Percentiles rank a stretch among this genome's conserved stretches.
These are phyloP conservation scores for Coemansia sp. DNA, from an alignment of 192 early-diverging fungal species.

Conservation along the genomic window DNA sequence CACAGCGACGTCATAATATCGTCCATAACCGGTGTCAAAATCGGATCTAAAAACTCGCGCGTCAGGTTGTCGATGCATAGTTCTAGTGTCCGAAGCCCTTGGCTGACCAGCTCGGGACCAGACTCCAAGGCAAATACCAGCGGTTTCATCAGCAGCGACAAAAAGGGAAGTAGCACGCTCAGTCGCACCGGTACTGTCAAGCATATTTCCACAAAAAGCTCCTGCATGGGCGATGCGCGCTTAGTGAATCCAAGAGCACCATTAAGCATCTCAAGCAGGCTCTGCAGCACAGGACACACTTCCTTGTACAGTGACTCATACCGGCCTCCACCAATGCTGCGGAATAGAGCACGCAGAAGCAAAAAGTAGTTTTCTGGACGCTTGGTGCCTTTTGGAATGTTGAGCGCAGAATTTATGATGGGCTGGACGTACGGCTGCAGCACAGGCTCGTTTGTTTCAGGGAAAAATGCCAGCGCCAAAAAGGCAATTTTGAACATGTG, in stretches of 20 bases:
- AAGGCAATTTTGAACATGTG: conserved; percentile 92
- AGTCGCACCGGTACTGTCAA: conserved; percentile 95
- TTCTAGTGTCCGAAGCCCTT: conserved; percentile 93
- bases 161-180: conserved; percentile 87
- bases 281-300: conserved; percentile 88
- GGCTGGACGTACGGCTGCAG: conserved; percentile 88
- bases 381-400: conserved; percentile 76
- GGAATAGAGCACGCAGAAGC: conserved; percentile 84
- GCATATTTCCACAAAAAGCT: conserved; percentile 97
- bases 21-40: conserved; percentile 88
- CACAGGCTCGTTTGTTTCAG: conserved; percentile 86
- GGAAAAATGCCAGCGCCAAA: conserved; percentile 88
- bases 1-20: conserved; percentile 94
- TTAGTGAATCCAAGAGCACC: conserved; percentile 70
- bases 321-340: conserved; percentile 94
- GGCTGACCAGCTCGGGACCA: conserved; percentile 90
- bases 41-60: conserved; percentile 94
- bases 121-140: conserved; percentile 90
- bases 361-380: conserved; percentile 91
- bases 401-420: conserved; percentile 87
- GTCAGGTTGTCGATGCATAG: conserved; percentile 97
- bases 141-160: conserved; percentile 94
- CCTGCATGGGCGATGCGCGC: conserved; percentile 79
- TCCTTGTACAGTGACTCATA: conserved; percentile 96
- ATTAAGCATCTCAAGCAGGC: conserved; percentile 90